Evolutionary conservation across 495 filamentous ascomycete genomes (phyloP).

Genomic region (Thozetella sp.): DNA sequence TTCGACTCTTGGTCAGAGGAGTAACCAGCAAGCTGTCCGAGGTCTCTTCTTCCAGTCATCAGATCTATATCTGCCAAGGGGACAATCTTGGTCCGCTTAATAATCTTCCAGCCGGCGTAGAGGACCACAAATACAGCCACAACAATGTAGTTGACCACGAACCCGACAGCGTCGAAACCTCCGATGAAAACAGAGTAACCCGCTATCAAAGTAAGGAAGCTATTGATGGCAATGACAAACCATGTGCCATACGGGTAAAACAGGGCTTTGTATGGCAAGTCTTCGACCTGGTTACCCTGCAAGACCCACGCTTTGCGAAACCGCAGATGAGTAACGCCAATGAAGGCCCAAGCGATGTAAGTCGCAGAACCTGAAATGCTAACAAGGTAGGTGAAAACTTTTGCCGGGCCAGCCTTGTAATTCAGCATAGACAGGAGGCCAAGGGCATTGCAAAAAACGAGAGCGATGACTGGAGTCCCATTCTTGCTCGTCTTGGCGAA

Average conservation of each 20-base stretch:
- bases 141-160: conserved; percentile 50
- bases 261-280: conserved; percentile 59
- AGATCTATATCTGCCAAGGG: conserved; percentile 56
- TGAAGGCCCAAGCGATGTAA: conserved; percentile 65
- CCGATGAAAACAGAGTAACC: conserved; percentile 41
- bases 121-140: conserved; percentile 57
- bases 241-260: conserved; percentile 66
- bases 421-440: conserved; percentile 58
- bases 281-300: conserved; percentile 51
- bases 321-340: conserved; percentile 50
- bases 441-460: conserved; percentile 53
- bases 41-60: conserved; percentile 50
- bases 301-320: conserved; percentile 66
- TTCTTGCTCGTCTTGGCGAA: conserved; percentile 48
- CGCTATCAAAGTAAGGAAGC: conserved; percentile 50
- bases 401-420: conserved; percentile 54
- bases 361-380: conserved; percentile 57
- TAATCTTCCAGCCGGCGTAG: conserved; percentile 55
- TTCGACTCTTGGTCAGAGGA: background rate
- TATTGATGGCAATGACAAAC: conserved; percentile 53
- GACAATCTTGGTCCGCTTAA: conserved; percentile 46
- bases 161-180: conserved; percentile 52
- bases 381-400: conserved; percentile 56
- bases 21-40: background rate
- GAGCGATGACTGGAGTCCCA: conserved; percentile 55